Evolutionary conservation across 148 eudicot species (phyloP), one percentile per base, ranked within the genome.

Genomic region (Oxyria digyna): DNA sequence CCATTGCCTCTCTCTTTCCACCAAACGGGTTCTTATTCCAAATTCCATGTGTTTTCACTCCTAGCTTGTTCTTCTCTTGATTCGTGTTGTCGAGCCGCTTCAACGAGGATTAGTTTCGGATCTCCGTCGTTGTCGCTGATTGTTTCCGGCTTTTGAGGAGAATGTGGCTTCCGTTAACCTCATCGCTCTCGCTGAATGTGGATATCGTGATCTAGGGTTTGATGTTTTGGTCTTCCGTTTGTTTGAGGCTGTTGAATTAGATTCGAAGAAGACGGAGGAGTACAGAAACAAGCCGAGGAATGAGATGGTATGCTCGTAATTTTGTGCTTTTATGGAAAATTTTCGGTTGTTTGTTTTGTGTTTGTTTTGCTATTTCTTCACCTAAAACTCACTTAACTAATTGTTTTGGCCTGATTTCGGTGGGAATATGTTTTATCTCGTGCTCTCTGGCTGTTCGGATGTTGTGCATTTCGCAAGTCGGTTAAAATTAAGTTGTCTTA

Each of bases 301-400:
- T 87, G 94, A 85, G 86, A 92, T 92, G 96, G 96, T 89, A 79
- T 62, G 65, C 31, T 59, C 6, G 71, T 23, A 4, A 18, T 0
- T 10, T 55, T 42, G 59, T 10, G 6, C 38, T 18, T 21, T 17
- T 27, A 59, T 14, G 14, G 0, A 12, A 59, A 4, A 59, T 3
- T 14, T 4, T 59, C n/a, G 20, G 20, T 29, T 31, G 18, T 54
- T 54, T 59, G 13, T 6, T 29, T 50, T 20, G 5, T 11, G 3
- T 21, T 52, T 24, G 4, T 24, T 3, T 27, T 59, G 65, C 65
- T 29, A 27, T 59, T 4, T 29, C 37, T 57, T 4, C 62, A 37
- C 15, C 52, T 38, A 15, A 68, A 74, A 37, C 66, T 71, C 37
- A 55, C 62, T 55, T 55, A 59, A 29, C 65, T 7, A 59, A 59